These are phyloP conservation scores for Phytophthora megakarya DNA, from an alignment of 352 stramenopile species.

Conservation along the genomic window DNA sequence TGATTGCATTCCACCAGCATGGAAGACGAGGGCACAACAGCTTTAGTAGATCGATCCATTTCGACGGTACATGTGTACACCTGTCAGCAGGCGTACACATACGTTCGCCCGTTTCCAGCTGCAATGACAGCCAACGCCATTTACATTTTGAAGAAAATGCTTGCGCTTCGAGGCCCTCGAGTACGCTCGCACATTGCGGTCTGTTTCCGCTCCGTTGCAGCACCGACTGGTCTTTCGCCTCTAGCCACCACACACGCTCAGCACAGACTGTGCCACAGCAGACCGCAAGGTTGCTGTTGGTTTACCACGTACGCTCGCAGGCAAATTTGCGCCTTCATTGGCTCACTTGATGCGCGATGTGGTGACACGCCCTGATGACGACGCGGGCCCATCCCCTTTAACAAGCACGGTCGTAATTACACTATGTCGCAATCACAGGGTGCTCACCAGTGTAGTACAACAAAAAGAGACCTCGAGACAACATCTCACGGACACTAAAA, in stretches of 20 bases:
- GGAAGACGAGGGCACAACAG: too few relatives aligned
- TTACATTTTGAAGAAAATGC: too few relatives aligned
- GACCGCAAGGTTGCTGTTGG: constrained; percentile 3
- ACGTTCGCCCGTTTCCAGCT: too few relatives aligned
- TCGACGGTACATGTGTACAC: too few relatives aligned
- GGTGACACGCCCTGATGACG: constrained; percentile 19
- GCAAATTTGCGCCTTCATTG: constrained; percentile 9
- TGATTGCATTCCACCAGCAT: too few relatives aligned
- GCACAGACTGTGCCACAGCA: neutral
- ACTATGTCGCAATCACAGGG: constrained; percentile 2
- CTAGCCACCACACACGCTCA: constrained; percentile 13
- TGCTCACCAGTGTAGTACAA: neutral
- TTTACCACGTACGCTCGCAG: constrained; percentile 34
- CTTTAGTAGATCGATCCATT: too few relatives aligned
- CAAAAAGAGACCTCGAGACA: neutral
- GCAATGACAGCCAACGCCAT: too few relatives aligned
- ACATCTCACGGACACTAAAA: constrained; percentile 2
- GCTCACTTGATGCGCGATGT: neutral
- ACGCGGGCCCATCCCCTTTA: constrained; percentile 10
- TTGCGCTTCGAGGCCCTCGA: neutral
- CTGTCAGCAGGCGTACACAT: too few relatives aligned
- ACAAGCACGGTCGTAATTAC: constrained; percentile 5
- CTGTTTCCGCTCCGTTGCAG: neutral
- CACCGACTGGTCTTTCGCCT: neutral
- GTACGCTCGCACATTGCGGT: neutral